phyloP scores from a whole-genome alignment of 768 basidiomycete genomes.

The Dioszegia hungarica region DNA sequence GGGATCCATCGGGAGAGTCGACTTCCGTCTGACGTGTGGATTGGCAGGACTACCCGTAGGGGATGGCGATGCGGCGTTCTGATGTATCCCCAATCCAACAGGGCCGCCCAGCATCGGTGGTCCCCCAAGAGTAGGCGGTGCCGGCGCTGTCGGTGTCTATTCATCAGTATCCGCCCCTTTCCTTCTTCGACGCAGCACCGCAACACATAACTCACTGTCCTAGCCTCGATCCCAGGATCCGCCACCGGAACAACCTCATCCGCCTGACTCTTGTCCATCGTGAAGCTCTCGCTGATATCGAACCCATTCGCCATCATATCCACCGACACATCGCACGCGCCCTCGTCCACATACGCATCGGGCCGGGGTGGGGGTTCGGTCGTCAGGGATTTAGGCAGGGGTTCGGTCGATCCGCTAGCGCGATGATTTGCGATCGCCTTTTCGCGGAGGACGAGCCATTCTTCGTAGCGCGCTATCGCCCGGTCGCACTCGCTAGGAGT shows the following conservation, averaged over 20 bases:
- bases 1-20: conserved; percentile 69
- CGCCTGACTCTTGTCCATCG: conserved; percentile 54
- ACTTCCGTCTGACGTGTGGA: conserved; percentile 88
- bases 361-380: conserved; percentile 74
- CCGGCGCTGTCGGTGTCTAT: conserved; percentile 1
- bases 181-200: too few species aligned
- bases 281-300: conserved; percentile 46
- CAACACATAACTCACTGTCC: conserved; percentile 13
- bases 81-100: conserved; percentile 56
- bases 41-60: conserved; percentile 46
- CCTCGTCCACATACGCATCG: conserved; percentile 70
- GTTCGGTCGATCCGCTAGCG: conserved; percentile 28
- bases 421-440: conserved; percentile 59
- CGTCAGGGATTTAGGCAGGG: conserved; percentile 64
- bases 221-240: conserved; percentile 61
- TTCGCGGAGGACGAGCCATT: conserved; percentile 82
- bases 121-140: conserved; percentile 18
- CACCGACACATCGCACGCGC: conserved; percentile 81
- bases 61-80: conserved; percentile 57
- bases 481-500: conserved; percentile 73
- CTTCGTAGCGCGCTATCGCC: conserved; percentile 74
- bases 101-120: conserved; percentile 27
- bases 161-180: not conserved
- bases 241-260: conserved; percentile 86
- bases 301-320: conserved; percentile 57